Evolutionary conservation across 352 stramenopile species (phyloP).

Genomic region (Globisporangium nunn): DNA sequence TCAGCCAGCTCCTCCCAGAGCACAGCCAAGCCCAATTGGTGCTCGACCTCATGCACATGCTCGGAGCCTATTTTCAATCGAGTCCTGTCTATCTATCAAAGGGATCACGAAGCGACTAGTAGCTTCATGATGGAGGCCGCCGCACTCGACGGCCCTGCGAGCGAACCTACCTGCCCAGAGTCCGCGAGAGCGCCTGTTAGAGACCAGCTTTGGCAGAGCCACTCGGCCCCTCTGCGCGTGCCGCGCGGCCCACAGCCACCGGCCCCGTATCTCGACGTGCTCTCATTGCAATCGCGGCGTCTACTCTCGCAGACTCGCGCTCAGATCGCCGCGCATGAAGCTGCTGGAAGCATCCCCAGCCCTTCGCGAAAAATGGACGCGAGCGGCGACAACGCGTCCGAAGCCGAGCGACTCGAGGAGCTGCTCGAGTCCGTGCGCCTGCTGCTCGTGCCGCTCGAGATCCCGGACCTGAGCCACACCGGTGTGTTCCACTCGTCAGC

Average conservation of each 20-base stretch:
- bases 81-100: too few species aligned
- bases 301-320: slow-evolving; percentile 28
- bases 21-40: too few species aligned
- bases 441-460: slow-evolving; percentile 49
- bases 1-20: too few species aligned
- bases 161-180: too few species aligned
- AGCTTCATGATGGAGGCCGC: too few species aligned
- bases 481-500: slow-evolving; percentile 25
- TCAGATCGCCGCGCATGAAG: slow-evolving; percentile 22
- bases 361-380: not conserved
- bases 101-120: too few species aligned
- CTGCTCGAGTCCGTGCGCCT: slow-evolving; percentile 34
- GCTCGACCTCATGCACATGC: too few species aligned
- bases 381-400: not conserved
- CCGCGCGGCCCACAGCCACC: slow-evolving; percentile 7
- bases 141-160: too few species aligned
- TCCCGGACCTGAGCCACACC: slow-evolving; percentile 57
- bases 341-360: not conserved
- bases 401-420: slow-evolving; percentile 21
- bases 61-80: too few species aligned
- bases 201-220: not conserved
- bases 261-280: slow-evolving; percentile 54
- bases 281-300: slow-evolving; percentile 54
- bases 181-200: not conserved
- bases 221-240: not conserved